Base-by-base conservation (phyloP, 768 basidiomycete genomes). In the Coprinellus micaceus region DNA sequence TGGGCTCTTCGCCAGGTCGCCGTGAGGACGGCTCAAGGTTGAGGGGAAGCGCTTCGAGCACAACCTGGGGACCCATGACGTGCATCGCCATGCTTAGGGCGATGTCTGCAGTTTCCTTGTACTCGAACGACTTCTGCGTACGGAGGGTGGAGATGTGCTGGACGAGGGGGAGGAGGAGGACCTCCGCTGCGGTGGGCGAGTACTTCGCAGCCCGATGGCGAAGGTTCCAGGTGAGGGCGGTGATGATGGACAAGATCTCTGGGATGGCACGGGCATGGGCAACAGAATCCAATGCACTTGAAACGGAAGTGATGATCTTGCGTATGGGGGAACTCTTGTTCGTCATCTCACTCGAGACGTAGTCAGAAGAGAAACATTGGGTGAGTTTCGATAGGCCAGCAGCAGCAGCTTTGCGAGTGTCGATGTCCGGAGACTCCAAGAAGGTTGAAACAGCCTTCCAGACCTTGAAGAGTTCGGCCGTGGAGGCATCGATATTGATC, bases 31-130 rank as follows among this genome's bases (percentile, higher is more conserved):
- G 86, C 59, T 94, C 88, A 36, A 99, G 75, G 62, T 96, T 95
- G 49, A 98, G 74, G 10, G 97, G 97, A 40, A 98, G 74, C 21
- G 77, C 74, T 21, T 76, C 71, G 30, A 99, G 74, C 3, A 98
- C 66, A 1, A 85, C 84, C 57, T 88, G 83, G 5, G 96, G 94
- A 3, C 97, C 97, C 45, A 97, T 72, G 3, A 91, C 79, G 57
- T 84, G 82, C 82, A 97, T 89, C 0, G 94, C 91, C 24, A 83
- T 81, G 1, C 88, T 84, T 33, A 98, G 73, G 0, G 88, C 84
- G 10, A 73, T 74, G 66, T 99, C 96, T 13, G 86, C 93, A 19
- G 82, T 84, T 66, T 95, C 94, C 68, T 92, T 94, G 71, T 89
- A 82, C 69, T 97, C 94, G 64, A 98, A 99, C 1, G 79, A 84